Evolutionary conservation across 2,329 filamentous ascomycete genomes (phyloP), one percentile per base, ranked within the genome.

Genomic region (Aureobasidium sp.): DNA sequence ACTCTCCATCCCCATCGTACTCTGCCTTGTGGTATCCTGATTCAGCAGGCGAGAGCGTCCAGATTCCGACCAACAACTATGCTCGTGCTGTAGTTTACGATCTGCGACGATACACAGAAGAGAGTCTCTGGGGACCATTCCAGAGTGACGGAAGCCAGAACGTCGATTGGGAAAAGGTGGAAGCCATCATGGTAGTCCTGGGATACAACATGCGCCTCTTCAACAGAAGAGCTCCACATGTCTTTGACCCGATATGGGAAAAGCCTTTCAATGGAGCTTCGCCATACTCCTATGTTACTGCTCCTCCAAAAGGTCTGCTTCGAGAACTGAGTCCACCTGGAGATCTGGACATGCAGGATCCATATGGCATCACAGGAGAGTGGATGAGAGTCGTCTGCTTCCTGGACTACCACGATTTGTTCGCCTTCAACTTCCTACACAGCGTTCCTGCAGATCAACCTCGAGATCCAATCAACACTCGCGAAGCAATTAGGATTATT

Each of bases 151-250:
- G 77, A 1, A 76, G 73, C 2, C 75, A 74, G 49, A 67, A 69
- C 4, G 83, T 88, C 0, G 86, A 91, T 66, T 91, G 87, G 87
- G 85, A 90, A 67, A 88, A 86, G 70, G 70, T 90, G 10, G 86
- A 90, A 67, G 82, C 84, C 7, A 79, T 89, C 51, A 79, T 89
- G 74, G 72, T 90, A 3, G 80, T 85, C 2, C 67, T 90, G 3
- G 78, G 78, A 3, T 75, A 78, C 62, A 89, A 88, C 63, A 73
- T 86, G 48, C 67, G 71, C 34, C 63, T 67, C 8, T 77, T 79
- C 58, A 68, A 60, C 21, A 62, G 65, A 44, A 61, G 72, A 11
- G 62, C 62, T 6, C 71, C 72, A 16, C 70, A 71, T 2, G 68
- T 78, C 2, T 77, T 81, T 54, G 68, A 67, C 11, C 68, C 74